These are phyloP conservation scores for Dothiorella sarmentorum DNA, from an alignment of 2,329 filamentous ascomycete species.

Conservation along the genomic window DNA sequence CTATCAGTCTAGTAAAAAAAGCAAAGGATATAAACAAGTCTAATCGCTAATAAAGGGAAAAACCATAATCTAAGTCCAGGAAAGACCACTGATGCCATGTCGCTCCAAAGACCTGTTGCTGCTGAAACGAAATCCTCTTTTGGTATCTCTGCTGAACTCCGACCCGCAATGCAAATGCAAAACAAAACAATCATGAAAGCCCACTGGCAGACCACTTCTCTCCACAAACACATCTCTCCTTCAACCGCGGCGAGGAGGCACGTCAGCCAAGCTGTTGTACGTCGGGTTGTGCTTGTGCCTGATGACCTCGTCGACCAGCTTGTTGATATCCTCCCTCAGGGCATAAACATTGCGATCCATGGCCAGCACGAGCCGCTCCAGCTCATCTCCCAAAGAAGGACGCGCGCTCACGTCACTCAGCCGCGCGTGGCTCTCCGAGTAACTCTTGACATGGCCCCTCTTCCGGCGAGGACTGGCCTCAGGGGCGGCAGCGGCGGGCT, in stretches of 20 bases:
- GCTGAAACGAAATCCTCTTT: not conserved
- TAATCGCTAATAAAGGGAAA: not conserved
- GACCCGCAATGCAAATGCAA: not conserved
- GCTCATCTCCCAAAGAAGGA: not conserved
- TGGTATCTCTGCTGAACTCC: not conserved
- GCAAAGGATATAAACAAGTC: no score
- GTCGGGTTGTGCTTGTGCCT: not conserved
- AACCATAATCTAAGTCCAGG: not conserved
- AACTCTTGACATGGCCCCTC: not conserved
- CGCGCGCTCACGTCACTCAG: not conserved
- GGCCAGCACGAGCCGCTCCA: conserved; percentile 1
- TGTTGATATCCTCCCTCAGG: conserved; percentile 9
- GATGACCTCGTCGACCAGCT: conserved; percentile 4
- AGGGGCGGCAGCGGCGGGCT: no score
- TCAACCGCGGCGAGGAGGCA: not conserved
- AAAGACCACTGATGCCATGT: not conserved
- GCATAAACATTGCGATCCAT: conserved; percentile 1
- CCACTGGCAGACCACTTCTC: no score
- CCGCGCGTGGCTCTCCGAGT: not conserved
- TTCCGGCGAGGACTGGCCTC: not conserved
- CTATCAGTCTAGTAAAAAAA: no score
- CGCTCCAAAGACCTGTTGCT: not conserved
- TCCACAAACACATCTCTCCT: no score
- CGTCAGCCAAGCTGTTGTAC: not conserved
- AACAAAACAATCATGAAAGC: not conserved